These are phyloP conservation scores for Teunomyces pallodes DNA, from an alignment of 805 yeast genomes.

Conservation along the genomic window DNA sequence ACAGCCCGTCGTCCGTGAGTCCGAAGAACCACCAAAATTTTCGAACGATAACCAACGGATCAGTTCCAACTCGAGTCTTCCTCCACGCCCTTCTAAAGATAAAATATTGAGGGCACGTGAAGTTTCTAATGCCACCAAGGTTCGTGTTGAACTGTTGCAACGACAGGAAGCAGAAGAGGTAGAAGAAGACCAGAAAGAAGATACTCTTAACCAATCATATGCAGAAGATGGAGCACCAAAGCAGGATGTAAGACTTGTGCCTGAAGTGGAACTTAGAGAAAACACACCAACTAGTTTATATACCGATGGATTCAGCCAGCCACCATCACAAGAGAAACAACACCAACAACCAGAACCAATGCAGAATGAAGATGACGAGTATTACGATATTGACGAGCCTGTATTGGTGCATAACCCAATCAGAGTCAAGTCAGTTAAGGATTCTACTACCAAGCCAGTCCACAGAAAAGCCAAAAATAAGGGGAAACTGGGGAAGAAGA, in stretches of 20 bases:
- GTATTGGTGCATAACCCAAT: constrained; percentile 29
- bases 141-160: neutral
- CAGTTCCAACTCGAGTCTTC: neutral
- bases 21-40: neutral
- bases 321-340: neutral
- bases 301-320: neutral
- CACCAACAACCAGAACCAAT: neutral
- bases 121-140: neutral
- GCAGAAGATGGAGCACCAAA: no score
- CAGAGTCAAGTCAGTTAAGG: constrained; percentile 33
- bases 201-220: no score
- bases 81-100: constrained; percentile 3
- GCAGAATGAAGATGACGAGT: constrained; percentile 22
- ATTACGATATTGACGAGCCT: constrained; percentile 37
- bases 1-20: neutral
- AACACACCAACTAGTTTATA: neutral
- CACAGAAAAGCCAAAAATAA: constrained; percentile 20
- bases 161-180: neutral
- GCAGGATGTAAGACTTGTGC: neutral
- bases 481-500: constrained; percentile 10
- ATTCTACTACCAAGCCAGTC: constrained; percentile 17
- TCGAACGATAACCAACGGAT: neutral
- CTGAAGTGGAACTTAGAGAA: neutral
- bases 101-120: constrained; percentile 1
- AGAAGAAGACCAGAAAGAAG: neutral